Evolutionary conservation across 2,329 filamentous ascomycete species (phyloP).

Genomic region (Pseudonectria foliicola): DNA sequence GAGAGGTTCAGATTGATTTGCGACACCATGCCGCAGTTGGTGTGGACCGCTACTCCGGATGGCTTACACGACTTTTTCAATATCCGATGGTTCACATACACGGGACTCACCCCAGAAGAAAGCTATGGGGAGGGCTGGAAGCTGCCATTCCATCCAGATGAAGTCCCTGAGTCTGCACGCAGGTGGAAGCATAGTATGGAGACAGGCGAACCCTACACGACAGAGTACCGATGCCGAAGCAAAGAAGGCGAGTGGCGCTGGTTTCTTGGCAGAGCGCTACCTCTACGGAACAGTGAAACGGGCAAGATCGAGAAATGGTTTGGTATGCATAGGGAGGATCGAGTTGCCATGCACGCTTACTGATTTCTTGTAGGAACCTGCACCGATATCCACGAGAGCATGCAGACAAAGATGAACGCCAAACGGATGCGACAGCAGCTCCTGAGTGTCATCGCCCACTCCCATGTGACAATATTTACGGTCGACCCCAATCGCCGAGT

Average conservation of each 20-base stretch:
- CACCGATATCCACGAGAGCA: constrained; percentile 70
- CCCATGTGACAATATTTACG: constrained; percentile 69
- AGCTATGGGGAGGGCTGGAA: constrained; percentile 58
- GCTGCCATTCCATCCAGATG: constrained; percentile 62
- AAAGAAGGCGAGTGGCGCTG: constrained; percentile 67
- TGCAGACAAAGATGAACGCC: constrained; percentile 59
- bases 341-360: neutral
- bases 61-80: constrained; percentile 69
- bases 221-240: constrained; percentile 63
- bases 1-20: constrained; percentile 69
- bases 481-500: constrained; percentile 56
- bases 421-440: constrained; percentile 64
- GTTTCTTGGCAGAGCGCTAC: constrained; percentile 68
- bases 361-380: constrained; percentile 45
- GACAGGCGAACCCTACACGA: constrained; percentile 62
- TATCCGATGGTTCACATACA: constrained; percentile 73
- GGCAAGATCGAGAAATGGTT: constrained; percentile 73
- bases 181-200: constrained; percentile 56
- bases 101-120: constrained; percentile 55
- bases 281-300: constrained; percentile 57
- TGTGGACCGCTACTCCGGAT: constrained; percentile 65
- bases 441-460: constrained; percentile 65
- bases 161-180: constrained; percentile 47
- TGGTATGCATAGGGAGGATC: no score
- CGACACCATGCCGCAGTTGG: constrained; percentile 63